A percentile compares a stretch with the other conserved stretches of the same genome.
Conservation (phyloP, 73 alveolate genomes). For the Tetrahymena borealis region DNA sequence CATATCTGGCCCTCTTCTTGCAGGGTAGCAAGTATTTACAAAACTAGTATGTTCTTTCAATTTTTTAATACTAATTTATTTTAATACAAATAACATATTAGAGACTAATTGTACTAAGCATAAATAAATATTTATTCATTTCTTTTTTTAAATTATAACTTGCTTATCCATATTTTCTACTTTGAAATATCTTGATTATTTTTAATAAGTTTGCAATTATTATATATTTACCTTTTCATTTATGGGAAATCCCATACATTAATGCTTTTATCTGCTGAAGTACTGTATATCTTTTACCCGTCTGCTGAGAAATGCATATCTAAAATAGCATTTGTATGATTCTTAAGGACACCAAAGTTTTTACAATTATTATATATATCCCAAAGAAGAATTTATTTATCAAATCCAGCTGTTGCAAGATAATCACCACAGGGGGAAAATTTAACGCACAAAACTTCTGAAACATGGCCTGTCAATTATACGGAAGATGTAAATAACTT, state of each 20-base stretch:
- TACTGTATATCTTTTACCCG: slow-evolving; percentile 44
- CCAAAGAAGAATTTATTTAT: slow-evolving; percentile 62
- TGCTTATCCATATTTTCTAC: too few relatives aligned
- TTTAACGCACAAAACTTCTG: slow-evolving; percentile 60
- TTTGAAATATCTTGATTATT: too few relatives aligned
- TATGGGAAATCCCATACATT: slow-evolving; percentile 63
- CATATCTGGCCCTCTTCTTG: slow-evolving; percentile 54
- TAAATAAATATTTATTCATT: too few relatives aligned
- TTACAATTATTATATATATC: slow-evolving; percentile 64
- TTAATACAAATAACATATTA: not conserved
- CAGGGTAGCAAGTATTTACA: slow-evolving; percentile 52
- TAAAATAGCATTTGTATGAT: slow-evolving; percentile 65
- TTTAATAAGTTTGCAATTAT: not conserved
- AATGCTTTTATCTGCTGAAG: slow-evolving; percentile 56
- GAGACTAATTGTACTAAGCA: too few relatives aligned
- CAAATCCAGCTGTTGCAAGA: slow-evolving; percentile 71
- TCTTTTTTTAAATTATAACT: too few relatives aligned
- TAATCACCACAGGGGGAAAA: slow-evolving; percentile 69
- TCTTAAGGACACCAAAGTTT: slow-evolving; percentile 52
- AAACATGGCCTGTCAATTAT: slow-evolving; percentile 54
- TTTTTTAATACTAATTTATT: slow-evolving; percentile 42
- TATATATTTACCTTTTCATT: not conserved
- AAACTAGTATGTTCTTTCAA: slow-evolving; percentile 56
- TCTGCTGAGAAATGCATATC: slow-evolving; percentile 62
- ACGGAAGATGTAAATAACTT: not conserved